phyloP scores from a whole-genome alignment of 352 stramenopile species.

The Globisporangium carolinianum region DNA sequence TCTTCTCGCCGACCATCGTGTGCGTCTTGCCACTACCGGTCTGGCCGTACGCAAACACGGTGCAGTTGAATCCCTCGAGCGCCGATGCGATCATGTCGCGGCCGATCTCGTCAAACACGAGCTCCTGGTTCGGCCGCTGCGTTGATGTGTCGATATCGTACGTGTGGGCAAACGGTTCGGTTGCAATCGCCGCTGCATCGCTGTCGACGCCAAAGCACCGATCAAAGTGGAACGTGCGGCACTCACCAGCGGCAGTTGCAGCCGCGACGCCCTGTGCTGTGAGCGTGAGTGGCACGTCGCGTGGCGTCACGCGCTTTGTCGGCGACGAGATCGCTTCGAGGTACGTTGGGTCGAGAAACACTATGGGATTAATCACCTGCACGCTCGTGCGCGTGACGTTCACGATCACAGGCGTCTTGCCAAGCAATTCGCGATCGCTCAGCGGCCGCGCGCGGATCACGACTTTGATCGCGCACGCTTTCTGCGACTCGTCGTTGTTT shows the following conservation, averaged over 20 bases:
- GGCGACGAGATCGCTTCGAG: conserved; percentile 30
- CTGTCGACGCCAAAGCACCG: conserved; percentile 59
- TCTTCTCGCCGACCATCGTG: conserved; percentile 79
- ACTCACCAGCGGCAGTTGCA: conserved; percentile 35
- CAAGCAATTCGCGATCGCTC: conserved; percentile 43
- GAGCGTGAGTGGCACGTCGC: conserved; percentile 22
- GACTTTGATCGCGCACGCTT: conserved; percentile 59
- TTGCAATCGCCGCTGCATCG: conserved; percentile 14
- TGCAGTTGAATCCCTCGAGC: conserved; percentile 82
- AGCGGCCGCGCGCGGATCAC: conserved; percentile 67
- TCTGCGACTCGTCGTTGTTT: conserved; percentile 14
- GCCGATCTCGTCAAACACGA: conserved; percentile 77
- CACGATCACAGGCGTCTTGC: conserved; percentile 45
- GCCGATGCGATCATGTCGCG: conserved; percentile 58
- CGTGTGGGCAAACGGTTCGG: conserved; percentile 28
- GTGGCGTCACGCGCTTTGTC: conserved; percentile 11
- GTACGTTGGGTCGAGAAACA: conserved; percentile 54
- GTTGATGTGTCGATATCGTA: conserved; percentile 36
- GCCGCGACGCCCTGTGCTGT: conserved; percentile 22
- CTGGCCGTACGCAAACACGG: conserved; percentile 75
- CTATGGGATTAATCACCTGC: conserved; percentile 54
- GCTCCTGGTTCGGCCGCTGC: conserved; percentile 53
- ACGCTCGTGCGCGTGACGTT: conserved; percentile 36
- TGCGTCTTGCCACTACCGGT: conserved; percentile 80
- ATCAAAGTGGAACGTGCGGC: conserved; percentile 71